Evolutionary conservation across 1,284 basidiomycete genomes (phyloP).

Genomic region (Cutaneotrichosporon sp.): DNA sequence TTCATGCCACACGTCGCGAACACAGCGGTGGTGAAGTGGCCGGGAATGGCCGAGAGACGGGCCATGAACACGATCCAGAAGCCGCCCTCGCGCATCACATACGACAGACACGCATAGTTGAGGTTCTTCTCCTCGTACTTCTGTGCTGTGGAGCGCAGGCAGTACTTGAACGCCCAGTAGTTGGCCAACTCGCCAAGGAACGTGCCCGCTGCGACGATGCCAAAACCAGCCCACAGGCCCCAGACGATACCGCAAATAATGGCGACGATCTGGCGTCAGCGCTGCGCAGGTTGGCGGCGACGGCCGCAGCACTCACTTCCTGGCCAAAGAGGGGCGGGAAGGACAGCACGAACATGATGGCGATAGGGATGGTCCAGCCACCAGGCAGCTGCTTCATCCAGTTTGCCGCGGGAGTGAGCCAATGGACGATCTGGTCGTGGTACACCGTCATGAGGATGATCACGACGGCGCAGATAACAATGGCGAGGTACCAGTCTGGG

Average conservation of each 20-base stretch:
- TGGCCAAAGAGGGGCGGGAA: slow-evolving; percentile 48
- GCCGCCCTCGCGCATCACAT: slow-evolving; percentile 71
- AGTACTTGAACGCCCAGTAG: slow-evolving; percentile 48
- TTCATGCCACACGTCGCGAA: slow-evolving; percentile 75
- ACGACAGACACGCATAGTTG: slow-evolving; percentile 69
- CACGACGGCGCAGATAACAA: slow-evolving; percentile 50
- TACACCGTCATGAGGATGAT: slow-evolving; percentile 61
- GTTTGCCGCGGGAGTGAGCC: slow-evolving; percentile 60
- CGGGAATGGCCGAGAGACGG: slow-evolving; percentile 73
- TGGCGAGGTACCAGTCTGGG: slow-evolving; percentile 55
- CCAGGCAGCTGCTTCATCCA: slow-evolving; percentile 58
- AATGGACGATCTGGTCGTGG: slow-evolving; percentile 61
- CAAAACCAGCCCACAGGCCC: slow-evolving; percentile 46
- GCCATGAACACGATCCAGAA: slow-evolving; percentile 70
- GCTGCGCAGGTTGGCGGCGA: not conserved
- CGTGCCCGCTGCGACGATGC: slow-evolving; percentile 36
- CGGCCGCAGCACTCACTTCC: slow-evolving; percentile 24
- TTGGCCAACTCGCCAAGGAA: slow-evolving; percentile 43
- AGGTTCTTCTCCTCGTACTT: slow-evolving; percentile 68
- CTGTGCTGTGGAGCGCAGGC: slow-evolving; percentile 58
- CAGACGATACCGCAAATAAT: slow-evolving; percentile 44
- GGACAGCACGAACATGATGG: slow-evolving; percentile 50
- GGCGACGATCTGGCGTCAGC: slow-evolving; percentile 35
- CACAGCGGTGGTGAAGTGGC: slow-evolving; percentile 55
- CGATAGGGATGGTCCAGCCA: slow-evolving; percentile 81